A percentile compares a stretch with the other conserved stretches of the same genome.
phyloP scores from a whole-genome alignment of 495 filamentous ascomycete species.

The Xylaria bambusicola region DNA sequence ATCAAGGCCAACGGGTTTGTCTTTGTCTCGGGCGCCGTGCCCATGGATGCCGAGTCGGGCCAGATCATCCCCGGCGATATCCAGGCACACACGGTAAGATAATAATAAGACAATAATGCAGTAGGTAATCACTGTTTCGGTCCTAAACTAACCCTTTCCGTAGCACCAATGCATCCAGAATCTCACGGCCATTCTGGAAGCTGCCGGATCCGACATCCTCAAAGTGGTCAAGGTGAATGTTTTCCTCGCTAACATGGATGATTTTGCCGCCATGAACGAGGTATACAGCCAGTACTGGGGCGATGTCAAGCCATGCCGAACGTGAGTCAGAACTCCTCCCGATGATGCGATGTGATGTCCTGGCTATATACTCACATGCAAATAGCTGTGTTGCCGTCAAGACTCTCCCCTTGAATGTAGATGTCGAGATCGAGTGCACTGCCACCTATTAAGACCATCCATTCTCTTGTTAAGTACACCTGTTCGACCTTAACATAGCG shows the following conservation, averaged over 20 bases:
- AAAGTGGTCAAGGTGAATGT: slow-evolving; percentile 73
- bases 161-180: slow-evolving; percentile 57
- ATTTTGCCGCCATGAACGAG: slow-evolving; percentile 73
- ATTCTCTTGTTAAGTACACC: no score
- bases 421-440: slow-evolving; percentile 78
- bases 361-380: slow-evolving; percentile 38
- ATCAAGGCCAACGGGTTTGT: slow-evolving; percentile 68
- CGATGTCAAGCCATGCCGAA: slow-evolving; percentile 63
- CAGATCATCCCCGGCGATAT: slow-evolving; percentile 66
- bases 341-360: background rate
- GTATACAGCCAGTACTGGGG: slow-evolving; percentile 74
- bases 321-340: slow-evolving; percentile 18
- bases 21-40: slow-evolving; percentile 79
- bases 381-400: slow-evolving; percentile 72
- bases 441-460: slow-evolving; percentile 35
- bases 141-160: slow-evolving; percentile 35
- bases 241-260: slow-evolving; percentile 68
- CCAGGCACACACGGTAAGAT: slow-evolving; percentile 45
- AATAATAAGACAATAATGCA: no score
- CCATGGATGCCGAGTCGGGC: slow-evolving; percentile 61
- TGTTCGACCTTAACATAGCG: no score
- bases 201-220: slow-evolving; percentile 59
- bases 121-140: no score
- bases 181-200: slow-evolving; percentile 64
- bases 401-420: slow-evolving; percentile 73